Base-by-base conservation (phyloP, 129 eudicot species). In the Saposhnikovia divaricata region DNA sequence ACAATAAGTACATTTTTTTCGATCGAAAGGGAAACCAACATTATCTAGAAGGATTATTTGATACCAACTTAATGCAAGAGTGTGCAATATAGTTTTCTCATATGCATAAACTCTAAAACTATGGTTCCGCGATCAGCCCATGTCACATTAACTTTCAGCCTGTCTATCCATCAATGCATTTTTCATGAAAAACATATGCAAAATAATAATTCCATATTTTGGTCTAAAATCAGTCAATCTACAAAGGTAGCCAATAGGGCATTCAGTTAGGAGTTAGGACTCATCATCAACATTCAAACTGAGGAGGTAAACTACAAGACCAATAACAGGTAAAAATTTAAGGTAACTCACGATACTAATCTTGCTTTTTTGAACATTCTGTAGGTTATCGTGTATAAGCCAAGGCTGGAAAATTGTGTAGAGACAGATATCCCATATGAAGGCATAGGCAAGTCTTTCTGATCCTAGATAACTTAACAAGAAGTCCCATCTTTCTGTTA, bases 381-480 rank as follows among this genome's bases (percentile, higher is more conserved):
- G 85, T 66, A 95, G 85, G 86, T 95, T 95, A 57, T 92, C 97
- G 38, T 92, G 91, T 47, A 95, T 92, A 84, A 95, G 84, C 97
- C 98, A 95, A 42, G 98, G 97, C 86, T 95, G 98, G 79, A 95
- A 95, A 83, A 90, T 80, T 68, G 79, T 69, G 90, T 95, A 95
- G 8, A 92, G 89, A 78, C 89, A 86, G 42, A 92, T 89, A 82
- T 95, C 98, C 96, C 98, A 92, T 44, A 92, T 87, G 86, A 95
- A 95, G 55, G 97, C 98, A 89, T 95, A 90, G 47, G 97, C 98
- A 81, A 90, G 85, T 82, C 98, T 86, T 78, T 95, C 98, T 39
- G 97, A 90, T 68, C 87, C 94, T 23, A 95, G 86, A 81, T 92
- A 92, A 78, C 86, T 83, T 76, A 70, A 53, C 84, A 90, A 79